Conservation (phyloP, 2,329 filamentous ascomycete species). For the Scedosporium dehoogii region DNA sequence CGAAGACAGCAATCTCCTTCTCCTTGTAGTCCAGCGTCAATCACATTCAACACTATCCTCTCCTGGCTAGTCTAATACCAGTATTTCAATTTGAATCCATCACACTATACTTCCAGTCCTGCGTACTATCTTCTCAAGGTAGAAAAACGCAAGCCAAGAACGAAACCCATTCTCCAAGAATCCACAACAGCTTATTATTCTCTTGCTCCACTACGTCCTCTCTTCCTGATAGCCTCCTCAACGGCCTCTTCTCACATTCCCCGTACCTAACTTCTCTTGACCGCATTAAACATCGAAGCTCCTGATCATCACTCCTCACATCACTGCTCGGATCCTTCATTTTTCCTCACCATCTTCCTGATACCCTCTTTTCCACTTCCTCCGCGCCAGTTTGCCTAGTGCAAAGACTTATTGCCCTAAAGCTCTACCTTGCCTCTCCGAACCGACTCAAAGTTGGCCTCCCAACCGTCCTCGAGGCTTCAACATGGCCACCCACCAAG, state of each 20-base stretch:
- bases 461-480: neutral
- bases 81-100: neutral
- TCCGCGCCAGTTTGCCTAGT: neutral
- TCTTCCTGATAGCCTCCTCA: neutral
- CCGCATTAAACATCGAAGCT: neutral
- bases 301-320: neutral
- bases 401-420: neutral
- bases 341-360: neutral
- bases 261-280: neutral
- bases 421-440: neutral
- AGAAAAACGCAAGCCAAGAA: neutral
- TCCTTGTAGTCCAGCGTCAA: no score
- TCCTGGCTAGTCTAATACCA: neutral
- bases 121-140: neutral
- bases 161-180: neutral
- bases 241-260: neutral
- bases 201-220: neutral
- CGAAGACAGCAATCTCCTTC: neutral
- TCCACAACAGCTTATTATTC: neutral
- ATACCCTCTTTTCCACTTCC: neutral
- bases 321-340: neutral
- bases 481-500: neutral
- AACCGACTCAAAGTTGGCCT: neutral
- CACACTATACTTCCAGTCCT: neutral
- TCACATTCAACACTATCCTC: neutral